Percentiles rank a stretch among this genome's conserved stretches.
Conservation (phyloP, 805 yeast genomes). For the Hanseniaspora mollemarum region DNA sequence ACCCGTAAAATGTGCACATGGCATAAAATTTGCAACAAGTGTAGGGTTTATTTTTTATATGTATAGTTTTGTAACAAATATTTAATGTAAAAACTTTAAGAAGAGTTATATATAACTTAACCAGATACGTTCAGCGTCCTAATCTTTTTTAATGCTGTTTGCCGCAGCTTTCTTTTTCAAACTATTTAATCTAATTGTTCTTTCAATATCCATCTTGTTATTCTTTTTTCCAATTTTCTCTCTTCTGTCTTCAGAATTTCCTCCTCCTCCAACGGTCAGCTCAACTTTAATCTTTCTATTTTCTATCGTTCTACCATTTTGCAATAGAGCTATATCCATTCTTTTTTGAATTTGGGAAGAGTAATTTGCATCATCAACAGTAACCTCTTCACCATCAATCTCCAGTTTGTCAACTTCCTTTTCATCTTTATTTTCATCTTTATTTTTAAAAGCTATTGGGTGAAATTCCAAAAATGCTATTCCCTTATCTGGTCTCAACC, state of each 20-base stretch:
- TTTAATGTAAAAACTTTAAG: no score
- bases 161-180: slow-evolving; percentile 31
- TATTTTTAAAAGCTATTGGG: slow-evolving; percentile 30
- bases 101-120: no score
- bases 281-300: slow-evolving; percentile 85
- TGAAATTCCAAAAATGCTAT: slow-evolving; percentile 84
- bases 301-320: slow-evolving; percentile 64
- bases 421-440: slow-evolving; percentile 23
- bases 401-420: slow-evolving; percentile 7
- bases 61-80: no score
- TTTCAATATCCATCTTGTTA: slow-evolving; percentile 58
- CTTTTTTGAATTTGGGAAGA: slow-evolving; percentile 51
- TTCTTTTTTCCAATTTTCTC: slow-evolving; percentile 72
- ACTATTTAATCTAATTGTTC: slow-evolving; percentile 44
- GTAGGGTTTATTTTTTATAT: no score
- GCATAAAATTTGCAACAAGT: no score
- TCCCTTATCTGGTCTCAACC: slow-evolving; percentile 76
- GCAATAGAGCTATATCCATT: slow-evolving; percentile 72
- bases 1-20: no score
- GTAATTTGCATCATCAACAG: slow-evolving; percentile 3
- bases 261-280: slow-evolving; percentile 96
- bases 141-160: neutral
- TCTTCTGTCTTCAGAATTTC: slow-evolving; percentile 59
- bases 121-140: no score
- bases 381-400: slow-evolving; percentile 12